These are phyloP conservation scores for Agaricus subrufescens DNA, from an alignment of 768 basidiomycete genomes.

Conservation along the genomic window DNA sequence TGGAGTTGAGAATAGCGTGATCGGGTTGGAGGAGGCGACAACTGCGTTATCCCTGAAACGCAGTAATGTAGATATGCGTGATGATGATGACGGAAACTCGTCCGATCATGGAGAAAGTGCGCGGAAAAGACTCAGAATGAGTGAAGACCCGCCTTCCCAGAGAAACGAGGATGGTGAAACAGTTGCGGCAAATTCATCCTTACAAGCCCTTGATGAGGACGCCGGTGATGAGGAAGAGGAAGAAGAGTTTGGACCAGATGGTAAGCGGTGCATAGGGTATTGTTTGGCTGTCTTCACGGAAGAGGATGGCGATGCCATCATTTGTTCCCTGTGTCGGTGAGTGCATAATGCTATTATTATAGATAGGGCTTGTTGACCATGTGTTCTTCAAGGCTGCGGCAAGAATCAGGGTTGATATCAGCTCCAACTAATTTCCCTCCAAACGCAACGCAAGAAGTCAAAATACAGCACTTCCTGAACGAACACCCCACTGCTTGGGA, in stretches of 20 bases:
- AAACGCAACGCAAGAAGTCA: slow-evolving; percentile 33
- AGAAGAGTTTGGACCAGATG: slow-evolving; percentile 36
- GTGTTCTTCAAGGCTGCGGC: slow-evolving; percentile 27
- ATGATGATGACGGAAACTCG: neutral
- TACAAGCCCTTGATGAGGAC: slow-evolving; percentile 16
- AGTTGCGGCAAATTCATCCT: neutral
- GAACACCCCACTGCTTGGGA: slow-evolving; percentile 50
- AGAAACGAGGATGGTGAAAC: neutral
- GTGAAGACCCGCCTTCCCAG: neutral
- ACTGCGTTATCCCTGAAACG: slow-evolving; percentile 1
- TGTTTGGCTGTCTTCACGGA: slow-evolving; percentile 41
- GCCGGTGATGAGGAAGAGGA: slow-evolving; percentile 31
- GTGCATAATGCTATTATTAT: slow-evolving; percentile 18
- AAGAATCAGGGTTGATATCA: slow-evolving; percentile 18
- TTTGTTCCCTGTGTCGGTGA: slow-evolving; percentile 51
- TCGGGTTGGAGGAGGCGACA: neutral
- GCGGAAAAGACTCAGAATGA: neutral
- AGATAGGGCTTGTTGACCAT: neutral
- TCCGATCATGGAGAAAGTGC: neutral
- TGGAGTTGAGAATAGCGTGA: neutral
- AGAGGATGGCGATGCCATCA: slow-evolving; percentile 23
- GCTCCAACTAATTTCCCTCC: slow-evolving; percentile 20
- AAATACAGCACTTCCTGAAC: slow-evolving; percentile 42
- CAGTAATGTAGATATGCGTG: neutral
- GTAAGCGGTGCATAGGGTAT: slow-evolving; percentile 32